Percentiles rank a stretch among this genome's conserved stretches.
Conservation (phyloP, 768 basidiomycete genomes). For the Leccinum longicurvipes region DNA sequence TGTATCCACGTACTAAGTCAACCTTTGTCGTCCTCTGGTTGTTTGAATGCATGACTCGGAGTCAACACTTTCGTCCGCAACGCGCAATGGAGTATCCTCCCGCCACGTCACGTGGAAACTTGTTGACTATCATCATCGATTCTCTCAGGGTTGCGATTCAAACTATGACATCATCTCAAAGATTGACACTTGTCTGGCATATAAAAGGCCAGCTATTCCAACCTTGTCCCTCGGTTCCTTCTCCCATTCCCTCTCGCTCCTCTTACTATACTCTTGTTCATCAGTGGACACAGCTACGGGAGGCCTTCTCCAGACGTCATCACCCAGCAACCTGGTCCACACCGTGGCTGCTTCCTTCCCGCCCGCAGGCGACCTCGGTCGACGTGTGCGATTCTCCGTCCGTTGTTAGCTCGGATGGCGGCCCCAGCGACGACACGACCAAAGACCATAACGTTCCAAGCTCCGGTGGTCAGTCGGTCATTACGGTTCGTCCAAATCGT, state of each 20-base stretch:
- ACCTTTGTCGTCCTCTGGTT: no score
- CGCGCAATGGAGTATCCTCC: no score
- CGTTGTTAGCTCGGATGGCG: background rate
- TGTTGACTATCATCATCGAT: background rate
- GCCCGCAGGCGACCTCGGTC: background rate
- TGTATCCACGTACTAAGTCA: no score
- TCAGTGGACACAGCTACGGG: constrained; percentile 2
- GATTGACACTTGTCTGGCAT: background rate
- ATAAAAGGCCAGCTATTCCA: background rate
- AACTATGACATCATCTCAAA: no score
- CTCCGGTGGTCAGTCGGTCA: constrained; percentile 6
- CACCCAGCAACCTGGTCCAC: background rate
- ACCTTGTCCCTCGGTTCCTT: no score
- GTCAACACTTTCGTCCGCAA: no score
- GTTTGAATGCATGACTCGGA: no score
- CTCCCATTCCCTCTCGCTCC: background rate
- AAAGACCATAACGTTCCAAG: background rate
- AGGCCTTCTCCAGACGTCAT: background rate
- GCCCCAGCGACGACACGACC: background rate
- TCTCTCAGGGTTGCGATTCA: background rate
- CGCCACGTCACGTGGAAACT: no score
- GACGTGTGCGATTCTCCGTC: background rate
- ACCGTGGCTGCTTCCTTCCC: background rate
- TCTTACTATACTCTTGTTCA: background rate
- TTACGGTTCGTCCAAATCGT: constrained; percentile 2